These are phyloP conservation scores for Acanthamoeba divionensis DNA, from an alignment of 208 protist species.

Conservation along the genomic window DNA sequence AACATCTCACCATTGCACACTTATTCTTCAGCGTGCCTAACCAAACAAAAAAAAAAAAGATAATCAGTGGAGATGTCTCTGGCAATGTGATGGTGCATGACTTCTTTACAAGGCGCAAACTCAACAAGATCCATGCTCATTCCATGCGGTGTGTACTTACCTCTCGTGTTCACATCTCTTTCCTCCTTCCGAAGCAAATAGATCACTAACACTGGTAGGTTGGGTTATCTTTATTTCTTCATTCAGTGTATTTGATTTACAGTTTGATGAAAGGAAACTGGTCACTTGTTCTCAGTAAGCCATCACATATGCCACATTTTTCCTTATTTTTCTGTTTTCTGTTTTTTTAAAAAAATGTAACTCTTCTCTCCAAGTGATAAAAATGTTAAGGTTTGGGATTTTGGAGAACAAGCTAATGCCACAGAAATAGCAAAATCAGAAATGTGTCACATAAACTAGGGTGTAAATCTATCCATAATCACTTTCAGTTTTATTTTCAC, in stretches of 20 bases:
- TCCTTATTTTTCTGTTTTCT: background rate
- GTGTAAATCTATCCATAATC: too few species aligned
- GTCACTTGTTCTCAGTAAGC: background rate
- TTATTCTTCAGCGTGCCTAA: background rate
- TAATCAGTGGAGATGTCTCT: background rate
- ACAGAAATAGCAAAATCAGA: too few species aligned
- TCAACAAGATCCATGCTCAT: slow-evolving; percentile 20
- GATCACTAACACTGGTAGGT: background rate
- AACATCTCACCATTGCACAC: background rate
- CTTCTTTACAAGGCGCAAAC: background rate
- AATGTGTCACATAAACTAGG: too few species aligned
- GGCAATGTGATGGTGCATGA: background rate
- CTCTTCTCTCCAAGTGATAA: background rate
- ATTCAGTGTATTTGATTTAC: background rate
- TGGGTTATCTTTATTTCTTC: background rate
- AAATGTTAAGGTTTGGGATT: slow-evolving; percentile 28
- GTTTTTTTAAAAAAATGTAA: background rate
- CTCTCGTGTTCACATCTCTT: background rate
- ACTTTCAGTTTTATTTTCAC: too few species aligned
- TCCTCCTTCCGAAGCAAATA: background rate
- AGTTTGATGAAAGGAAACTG: background rate
- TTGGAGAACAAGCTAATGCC: background rate
- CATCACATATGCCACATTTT: background rate
- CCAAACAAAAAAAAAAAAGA: background rate
- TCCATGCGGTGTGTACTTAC: background rate